Evolutionary conservation across 2,329 filamentous ascomycete genomes (phyloP).

Genomic region (Exophiala dermatitidis): DNA sequence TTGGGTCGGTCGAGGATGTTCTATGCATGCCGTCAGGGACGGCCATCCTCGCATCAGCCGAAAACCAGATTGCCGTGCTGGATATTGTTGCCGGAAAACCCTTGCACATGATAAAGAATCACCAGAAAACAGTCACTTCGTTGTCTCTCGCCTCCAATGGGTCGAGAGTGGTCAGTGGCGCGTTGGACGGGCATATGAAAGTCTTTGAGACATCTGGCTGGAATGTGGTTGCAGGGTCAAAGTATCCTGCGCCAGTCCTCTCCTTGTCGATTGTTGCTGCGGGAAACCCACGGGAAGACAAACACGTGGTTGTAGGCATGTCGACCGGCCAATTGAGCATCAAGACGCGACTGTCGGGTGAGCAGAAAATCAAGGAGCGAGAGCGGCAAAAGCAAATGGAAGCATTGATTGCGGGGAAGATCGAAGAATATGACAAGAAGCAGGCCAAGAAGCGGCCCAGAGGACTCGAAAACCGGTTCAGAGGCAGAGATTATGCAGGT

Average conservation of each 20-base stretch:
- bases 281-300: constrained; percentile 66
- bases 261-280: constrained; percentile 69
- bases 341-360: constrained; percentile 76
- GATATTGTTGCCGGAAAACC: constrained; percentile 89
- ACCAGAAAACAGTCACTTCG: constrained; percentile 95
- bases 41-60: constrained; percentile 74
- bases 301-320: constrained; percentile 91
- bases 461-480: constrained; percentile 55
- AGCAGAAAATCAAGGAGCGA: constrained; percentile 67
- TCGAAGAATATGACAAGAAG: constrained; percentile 69
- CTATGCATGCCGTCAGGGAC: constrained; percentile 80
- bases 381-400: constrained; percentile 80
- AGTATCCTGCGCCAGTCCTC: constrained; percentile 87
- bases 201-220: constrained; percentile 89
- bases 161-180: constrained; percentile 75
- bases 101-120: constrained; percentile 78
- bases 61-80: constrained; percentile 80
- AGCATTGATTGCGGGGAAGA: constrained; percentile 66
- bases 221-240: constrained; percentile 92
- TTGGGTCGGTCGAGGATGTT: constrained; percentile 81
- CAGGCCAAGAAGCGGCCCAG: constrained; percentile 55
- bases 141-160: constrained; percentile 75
- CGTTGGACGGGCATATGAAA: constrained; percentile 92
- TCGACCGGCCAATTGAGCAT: constrained; percentile 86
- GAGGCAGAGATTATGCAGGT: constrained; percentile 71